phyloP scores from a whole-genome alignment of 2,329 filamentous ascomycete species.

The Endothia cerciana region DNA sequence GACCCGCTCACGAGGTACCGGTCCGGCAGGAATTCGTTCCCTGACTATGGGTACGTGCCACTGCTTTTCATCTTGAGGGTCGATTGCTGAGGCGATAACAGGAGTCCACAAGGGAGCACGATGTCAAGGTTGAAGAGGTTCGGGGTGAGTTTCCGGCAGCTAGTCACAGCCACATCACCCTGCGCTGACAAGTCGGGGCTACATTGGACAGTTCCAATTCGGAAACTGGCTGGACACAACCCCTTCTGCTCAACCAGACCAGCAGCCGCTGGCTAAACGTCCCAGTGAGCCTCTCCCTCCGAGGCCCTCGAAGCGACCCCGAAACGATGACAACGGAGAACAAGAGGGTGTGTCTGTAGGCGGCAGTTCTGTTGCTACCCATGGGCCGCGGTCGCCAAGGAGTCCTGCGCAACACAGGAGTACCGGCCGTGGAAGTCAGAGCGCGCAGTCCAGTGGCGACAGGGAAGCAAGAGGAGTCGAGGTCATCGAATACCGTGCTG shows the following conservation, averaged over 20 bases:
- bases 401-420: conserved; percentile 13
- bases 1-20: conserved; percentile 35
- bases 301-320: conserved; percentile 20
- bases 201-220: not conserved
- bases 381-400: not conserved
- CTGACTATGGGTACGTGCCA: conserved; percentile 46
- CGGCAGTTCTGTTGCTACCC: conserved; percentile 8
- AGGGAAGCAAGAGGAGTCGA: conserved; percentile 4
- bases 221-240: conserved; percentile 12
- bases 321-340: conserved; percentile 6
- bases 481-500: conserved; percentile 20
- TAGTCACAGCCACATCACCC: not conserved
- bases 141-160: not conserved
- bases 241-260: not conserved
- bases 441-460: conserved; percentile 22
- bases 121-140: conserved; percentile 12
- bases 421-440: conserved; percentile 7
- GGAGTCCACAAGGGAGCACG: conserved; percentile 19
- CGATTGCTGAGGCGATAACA: conserved; percentile 12
- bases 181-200: not conserved
- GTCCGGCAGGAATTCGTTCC: conserved; percentile 44
- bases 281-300: conserved; percentile 1
- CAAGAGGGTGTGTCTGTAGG: conserved; percentile 6
- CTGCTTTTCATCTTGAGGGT: not conserved
- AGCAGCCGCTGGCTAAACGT: conserved; percentile 16